A percentile compares a stretch with the other conserved stretches of the same genome.
Evolutionary conservation across 768 basidiomycete genomes (phyloP).

Genomic region (Wakefieldia striispora): DNA sequence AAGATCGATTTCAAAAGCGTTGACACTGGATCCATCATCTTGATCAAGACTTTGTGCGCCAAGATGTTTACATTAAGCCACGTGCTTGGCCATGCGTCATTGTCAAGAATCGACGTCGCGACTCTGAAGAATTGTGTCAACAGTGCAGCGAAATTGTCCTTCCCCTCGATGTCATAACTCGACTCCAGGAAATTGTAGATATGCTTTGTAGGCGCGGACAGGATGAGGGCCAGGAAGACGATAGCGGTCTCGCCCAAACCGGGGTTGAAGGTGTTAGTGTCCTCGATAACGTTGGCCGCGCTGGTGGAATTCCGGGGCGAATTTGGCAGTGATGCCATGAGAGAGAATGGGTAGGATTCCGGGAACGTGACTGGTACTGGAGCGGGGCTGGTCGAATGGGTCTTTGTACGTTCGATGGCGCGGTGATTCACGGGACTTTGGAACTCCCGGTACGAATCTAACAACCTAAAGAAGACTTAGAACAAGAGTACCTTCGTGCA

Average conservation of each 20-base stretch:
- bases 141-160: conserved; percentile 68
- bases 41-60: conserved; percentile 83
- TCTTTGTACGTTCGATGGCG: conserved; percentile 66
- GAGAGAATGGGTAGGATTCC: conserved; percentile 89
- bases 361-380: conserved; percentile 82
- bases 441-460: conserved; percentile 87
- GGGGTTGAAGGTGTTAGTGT: conserved; percentile 61
- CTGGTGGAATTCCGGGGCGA: conserved; percentile 42
- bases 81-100: conserved; percentile 83
- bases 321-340: conserved; percentile 67
- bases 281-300: conserved; percentile 41
- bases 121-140: conserved; percentile 81
- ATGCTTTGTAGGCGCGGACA: conserved; percentile 76
- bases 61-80: conserved; percentile 93
- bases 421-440: conserved; percentile 63
- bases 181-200: conserved; percentile 77
- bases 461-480: conserved; percentile 47
- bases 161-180: conserved; percentile 85
- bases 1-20: conserved; percentile 77
- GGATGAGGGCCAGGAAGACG: conserved; percentile 77
- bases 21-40: conserved; percentile 82
- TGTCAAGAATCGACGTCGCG: conserved; percentile 74
- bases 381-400: conserved; percentile 55
- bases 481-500: neutral
- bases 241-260: conserved; percentile 83